Conservation (phyloP, 768 basidiomycete species). For the Lyophyllum semitale region DNA sequence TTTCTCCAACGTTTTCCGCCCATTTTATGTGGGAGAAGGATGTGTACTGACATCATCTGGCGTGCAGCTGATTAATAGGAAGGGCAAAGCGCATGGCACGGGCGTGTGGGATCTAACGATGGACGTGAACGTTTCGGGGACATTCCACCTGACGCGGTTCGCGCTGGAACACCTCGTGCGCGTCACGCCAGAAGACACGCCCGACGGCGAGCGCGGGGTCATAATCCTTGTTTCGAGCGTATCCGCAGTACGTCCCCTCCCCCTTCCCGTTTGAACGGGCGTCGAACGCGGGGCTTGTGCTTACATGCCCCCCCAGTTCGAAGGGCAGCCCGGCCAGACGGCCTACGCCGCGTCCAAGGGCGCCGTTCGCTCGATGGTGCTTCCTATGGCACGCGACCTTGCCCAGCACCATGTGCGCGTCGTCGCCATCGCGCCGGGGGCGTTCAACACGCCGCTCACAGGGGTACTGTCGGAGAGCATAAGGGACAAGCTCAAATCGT, state of each 20-base stretch:
- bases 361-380: slow-evolving; percentile 55
- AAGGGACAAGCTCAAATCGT: slow-evolving; percentile 33
- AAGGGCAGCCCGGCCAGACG: slow-evolving; percentile 58
- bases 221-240: slow-evolving; percentile 59
- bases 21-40: neutral
- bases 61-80: slow-evolving; percentile 46
- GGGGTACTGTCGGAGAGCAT: slow-evolving; percentile 36
- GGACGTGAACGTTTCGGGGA: slow-evolving; percentile 57
- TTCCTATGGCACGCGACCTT: slow-evolving; percentile 64
- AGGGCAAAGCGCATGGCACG: slow-evolving; percentile 47
- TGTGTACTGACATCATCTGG: slow-evolving; percentile 7
- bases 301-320: slow-evolving; percentile 36
- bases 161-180: slow-evolving; percentile 51
- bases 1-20: neutral
- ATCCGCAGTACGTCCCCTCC: slow-evolving; percentile 44
- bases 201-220: slow-evolving; percentile 58
- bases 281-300: neutral
- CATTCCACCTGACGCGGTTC: slow-evolving; percentile 60
- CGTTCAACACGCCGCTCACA: slow-evolving; percentile 50
- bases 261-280: neutral
- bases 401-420: slow-evolving; percentile 53
- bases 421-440: slow-evolving; percentile 56
- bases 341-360: slow-evolving; percentile 62
- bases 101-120: slow-evolving; percentile 55
- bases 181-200: slow-evolving; percentile 44